Conservation (phyloP, 192 early-diverging fungal species). For the Coemansia sp. region DNA sequence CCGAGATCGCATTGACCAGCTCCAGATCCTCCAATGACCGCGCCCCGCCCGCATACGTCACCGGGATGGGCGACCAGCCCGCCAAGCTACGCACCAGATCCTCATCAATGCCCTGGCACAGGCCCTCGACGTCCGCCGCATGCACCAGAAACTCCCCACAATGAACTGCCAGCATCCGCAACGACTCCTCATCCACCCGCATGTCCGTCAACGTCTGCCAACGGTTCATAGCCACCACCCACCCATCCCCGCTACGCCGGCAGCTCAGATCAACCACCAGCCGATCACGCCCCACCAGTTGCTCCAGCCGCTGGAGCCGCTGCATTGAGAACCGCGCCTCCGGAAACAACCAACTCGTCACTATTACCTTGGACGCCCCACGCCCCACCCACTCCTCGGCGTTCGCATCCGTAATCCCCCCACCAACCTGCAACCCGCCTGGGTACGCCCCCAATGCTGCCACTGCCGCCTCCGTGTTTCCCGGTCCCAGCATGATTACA, state of each 20-base stretch:
- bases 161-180: slow-evolving; percentile 53
- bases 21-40: slow-evolving; percentile 61
- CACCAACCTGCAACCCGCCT: slow-evolving; percentile 84
- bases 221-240: slow-evolving; percentile 96
- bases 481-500: slow-evolving; percentile 89
- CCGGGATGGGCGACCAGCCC: slow-evolving; percentile 79
- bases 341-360: slow-evolving; percentile 94
- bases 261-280: slow-evolving; percentile 74
- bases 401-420: slow-evolving; percentile 86
- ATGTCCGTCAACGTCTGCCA: slow-evolving; percentile 96
- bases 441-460: slow-evolving; percentile 85
- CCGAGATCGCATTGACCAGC: slow-evolving; percentile 71
- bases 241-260: slow-evolving; percentile 55
- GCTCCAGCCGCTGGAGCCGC: slow-evolving; percentile 51
- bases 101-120: slow-evolving; percentile 89
- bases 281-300: slow-evolving; percentile 50
- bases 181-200: slow-evolving; percentile 58
- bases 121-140: slow-evolving; percentile 96
- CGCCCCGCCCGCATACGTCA: slow-evolving; percentile 91
- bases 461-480: slow-evolving; percentile 79
- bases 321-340: slow-evolving; percentile 60
- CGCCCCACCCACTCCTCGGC: slow-evolving; percentile 78
- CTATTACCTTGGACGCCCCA: slow-evolving; percentile 92
- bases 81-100: slow-evolving; percentile 75
- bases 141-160: slow-evolving; percentile 94